These are phyloP conservation scores for Xylariaceae sp. DNA, from an alignment of 2,329 filamentous ascomycete species.

Conservation along the genomic window DNA sequence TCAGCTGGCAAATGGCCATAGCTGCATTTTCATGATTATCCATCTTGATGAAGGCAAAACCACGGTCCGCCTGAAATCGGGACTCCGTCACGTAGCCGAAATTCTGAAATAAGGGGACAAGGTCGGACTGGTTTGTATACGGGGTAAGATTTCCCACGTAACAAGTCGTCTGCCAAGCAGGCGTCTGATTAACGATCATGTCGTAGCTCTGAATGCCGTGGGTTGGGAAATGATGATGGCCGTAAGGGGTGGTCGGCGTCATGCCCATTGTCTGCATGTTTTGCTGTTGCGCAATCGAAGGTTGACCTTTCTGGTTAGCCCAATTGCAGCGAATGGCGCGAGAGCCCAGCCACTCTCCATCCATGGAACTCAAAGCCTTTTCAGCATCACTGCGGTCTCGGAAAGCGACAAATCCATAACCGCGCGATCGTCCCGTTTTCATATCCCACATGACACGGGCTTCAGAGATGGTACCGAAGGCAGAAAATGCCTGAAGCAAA, in stretches of 20 bases:
- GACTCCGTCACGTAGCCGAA: conserved; percentile 97
- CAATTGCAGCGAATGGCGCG: conserved; percentile 98
- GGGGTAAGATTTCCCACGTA: conserved; percentile 97
- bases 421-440: conserved; percentile 96
- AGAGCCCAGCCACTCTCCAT: conserved; percentile 97
- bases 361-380: conserved; percentile 95
- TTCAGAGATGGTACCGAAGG: conserved; percentile 92
- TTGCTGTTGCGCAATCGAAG: conserved; percentile 95
- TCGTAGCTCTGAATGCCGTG: conserved; percentile 97
- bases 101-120: conserved; percentile 97
- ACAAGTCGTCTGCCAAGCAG: conserved; percentile 95
- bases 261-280: conserved; percentile 97
- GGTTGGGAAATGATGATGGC: conserved; percentile 95
- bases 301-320: conserved; percentile 99
- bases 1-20: conserved; percentile 97
- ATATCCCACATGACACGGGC: conserved; percentile 99
- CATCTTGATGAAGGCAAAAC: conserved; percentile 99
- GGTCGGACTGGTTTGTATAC: conserved; percentile 93
- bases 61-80: conserved; percentile 94
- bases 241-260: conserved; percentile 93
- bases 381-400: conserved; percentile 90
- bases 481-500: conserved; percentile 86
- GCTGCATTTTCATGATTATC: conserved; percentile 96
- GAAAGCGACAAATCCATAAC: conserved; percentile 95
- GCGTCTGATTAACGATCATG: conserved; percentile 91